Conservation (phyloP, 495 filamentous ascomycete species). For the Jackrogersella multiformis region DNA sequence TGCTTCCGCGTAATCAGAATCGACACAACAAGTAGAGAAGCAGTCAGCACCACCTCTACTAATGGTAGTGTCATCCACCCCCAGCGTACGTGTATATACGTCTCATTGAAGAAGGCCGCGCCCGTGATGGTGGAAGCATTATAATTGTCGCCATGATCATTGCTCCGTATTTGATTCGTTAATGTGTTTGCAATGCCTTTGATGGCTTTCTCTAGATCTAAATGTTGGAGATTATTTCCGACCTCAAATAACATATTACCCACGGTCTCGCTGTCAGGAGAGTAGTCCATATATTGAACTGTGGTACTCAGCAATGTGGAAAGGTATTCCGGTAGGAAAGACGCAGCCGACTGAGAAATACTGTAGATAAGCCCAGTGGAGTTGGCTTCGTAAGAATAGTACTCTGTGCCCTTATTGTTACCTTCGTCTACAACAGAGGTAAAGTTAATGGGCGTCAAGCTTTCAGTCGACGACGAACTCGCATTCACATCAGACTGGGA, state of each 20-base stretch:
- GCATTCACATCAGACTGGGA: neutral
- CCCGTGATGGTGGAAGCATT: slow-evolving; percentile 11
- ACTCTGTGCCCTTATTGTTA: neutral
- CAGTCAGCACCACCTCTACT: slow-evolving; percentile 11
- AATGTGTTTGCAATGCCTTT: slow-evolving; percentile 13
- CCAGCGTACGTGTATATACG: slow-evolving; percentile 31
- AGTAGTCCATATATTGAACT: neutral
- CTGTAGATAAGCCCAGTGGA: neutral
- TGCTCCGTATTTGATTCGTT: slow-evolving; percentile 24
- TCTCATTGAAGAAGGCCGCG: slow-evolving; percentile 22
- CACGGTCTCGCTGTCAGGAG: neutral
- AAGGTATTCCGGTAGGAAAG: neutral
- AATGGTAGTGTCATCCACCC: slow-evolving; percentile 24
- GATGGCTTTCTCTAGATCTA: slow-evolving; percentile 1
- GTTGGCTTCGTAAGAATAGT: neutral
- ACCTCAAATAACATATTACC: neutral
- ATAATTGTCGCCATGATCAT: slow-evolving; percentile 25
- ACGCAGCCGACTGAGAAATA: neutral
- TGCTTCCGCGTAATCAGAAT: slow-evolving; percentile 14
- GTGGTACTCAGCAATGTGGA: neutral
- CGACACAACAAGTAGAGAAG: slow-evolving; percentile 9
- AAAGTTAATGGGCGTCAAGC: neutral
- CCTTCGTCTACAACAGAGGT: neutral
- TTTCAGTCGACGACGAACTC: neutral
- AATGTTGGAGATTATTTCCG: neutral